phyloP scores from a whole-genome alignment of 106 monocot species.

The Cymbidium sinense region DNA sequence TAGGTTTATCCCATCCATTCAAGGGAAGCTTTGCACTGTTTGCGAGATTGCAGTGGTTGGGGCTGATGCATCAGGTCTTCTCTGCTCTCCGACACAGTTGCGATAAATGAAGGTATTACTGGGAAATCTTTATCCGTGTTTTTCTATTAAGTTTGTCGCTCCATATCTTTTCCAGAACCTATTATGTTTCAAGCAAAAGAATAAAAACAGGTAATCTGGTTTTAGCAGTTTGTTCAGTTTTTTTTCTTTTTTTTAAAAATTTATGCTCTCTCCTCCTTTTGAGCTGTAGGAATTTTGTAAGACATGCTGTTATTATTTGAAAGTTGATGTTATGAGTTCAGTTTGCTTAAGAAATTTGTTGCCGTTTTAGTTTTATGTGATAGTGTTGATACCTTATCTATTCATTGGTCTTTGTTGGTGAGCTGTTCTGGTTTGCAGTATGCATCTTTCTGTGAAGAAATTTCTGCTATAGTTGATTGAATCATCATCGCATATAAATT shows the following conservation, averaged over 20 bases:
- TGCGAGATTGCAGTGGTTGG: conserved; percentile 62
- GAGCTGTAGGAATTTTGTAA: conserved; percentile 2
- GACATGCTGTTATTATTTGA: background rate
- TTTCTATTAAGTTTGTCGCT: background rate
- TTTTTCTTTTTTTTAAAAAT: too few species aligned
- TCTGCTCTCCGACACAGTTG: conserved; percentile 40
- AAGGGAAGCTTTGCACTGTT: conserved; percentile 44
- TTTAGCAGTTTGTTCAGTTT: conserved; percentile 5
- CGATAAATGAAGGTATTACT: conserved; percentile 15
- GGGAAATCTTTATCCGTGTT: background rate
- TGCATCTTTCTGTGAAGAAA: too few species aligned
- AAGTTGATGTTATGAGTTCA: background rate
- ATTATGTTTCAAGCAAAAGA: background rate
- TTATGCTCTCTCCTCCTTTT: background rate
- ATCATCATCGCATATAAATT: too few species aligned
- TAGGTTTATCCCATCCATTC: conserved; percentile 30
- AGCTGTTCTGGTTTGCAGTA: too few species aligned
- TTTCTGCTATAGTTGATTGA: too few species aligned
- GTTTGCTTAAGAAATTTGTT: background rate
- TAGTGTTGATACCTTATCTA: too few species aligned
- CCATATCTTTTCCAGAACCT: background rate
- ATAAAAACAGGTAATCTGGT: background rate
- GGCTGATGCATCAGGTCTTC: conserved; percentile 53
- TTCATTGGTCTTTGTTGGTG: too few species aligned
- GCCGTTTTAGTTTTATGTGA: background rate